Evolutionary conservation across 2,329 filamentous ascomycete genomes (phyloP).

Genomic region (Penicillium rolfsii): DNA sequence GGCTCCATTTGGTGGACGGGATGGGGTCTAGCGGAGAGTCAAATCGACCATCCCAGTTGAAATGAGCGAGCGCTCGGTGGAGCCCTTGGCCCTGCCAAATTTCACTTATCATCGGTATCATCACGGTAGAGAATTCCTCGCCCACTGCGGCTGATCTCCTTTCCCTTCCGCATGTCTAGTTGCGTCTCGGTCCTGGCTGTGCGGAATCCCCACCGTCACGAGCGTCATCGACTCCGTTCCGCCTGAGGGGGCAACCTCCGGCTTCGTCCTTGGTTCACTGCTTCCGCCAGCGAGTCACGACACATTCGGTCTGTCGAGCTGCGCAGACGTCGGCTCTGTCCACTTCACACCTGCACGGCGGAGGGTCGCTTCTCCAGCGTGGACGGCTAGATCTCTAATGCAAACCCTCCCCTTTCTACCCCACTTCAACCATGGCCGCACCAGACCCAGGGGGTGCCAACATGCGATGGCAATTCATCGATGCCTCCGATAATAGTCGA

Average conservation of each 20-base stretch:
- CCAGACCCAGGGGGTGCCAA: constrained; percentile 14
- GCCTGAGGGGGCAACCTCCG: background rate
- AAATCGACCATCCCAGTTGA: background rate
- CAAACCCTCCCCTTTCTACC: background rate
- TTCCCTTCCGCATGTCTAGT: background rate
- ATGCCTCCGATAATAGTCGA: constrained; percentile 42
- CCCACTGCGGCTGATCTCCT: background rate
- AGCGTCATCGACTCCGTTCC: background rate
- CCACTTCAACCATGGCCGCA: constrained; percentile 22
- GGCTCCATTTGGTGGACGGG: background rate
- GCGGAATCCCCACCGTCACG: background rate
- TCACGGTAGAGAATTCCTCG: background rate
- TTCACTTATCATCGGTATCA: background rate
- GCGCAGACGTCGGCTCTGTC: background rate
- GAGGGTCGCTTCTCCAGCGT: background rate
- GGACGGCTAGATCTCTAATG: background rate
- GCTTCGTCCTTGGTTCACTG: background rate
- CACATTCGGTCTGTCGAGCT: background rate
- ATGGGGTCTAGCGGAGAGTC: constrained; percentile 5
- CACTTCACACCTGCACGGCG: background rate
- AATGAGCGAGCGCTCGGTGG: constrained; percentile 9
- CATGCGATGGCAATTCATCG: constrained; percentile 47
- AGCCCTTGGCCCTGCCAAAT: constrained; percentile 1
- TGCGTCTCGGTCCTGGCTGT: background rate
- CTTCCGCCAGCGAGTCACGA: background rate